Base-by-base conservation (phyloP, 179 eudicot species). In the Beta lomatogona region DNA sequence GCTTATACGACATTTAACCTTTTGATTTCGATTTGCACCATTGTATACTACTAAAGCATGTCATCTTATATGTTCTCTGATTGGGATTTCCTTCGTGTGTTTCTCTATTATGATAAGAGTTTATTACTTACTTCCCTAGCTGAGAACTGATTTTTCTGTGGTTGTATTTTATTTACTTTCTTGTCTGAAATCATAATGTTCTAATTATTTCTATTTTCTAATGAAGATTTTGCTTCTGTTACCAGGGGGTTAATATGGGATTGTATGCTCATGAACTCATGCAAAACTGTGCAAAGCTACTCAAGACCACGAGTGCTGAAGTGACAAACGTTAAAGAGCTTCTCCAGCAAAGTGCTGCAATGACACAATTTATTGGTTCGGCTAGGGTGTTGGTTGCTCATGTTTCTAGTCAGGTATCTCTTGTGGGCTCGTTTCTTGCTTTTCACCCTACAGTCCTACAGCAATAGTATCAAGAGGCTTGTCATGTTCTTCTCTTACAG, bases 321-420 rank as follows among this genome's bases (percentile, higher is more conserved):
- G 46, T 86, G 73, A 85, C 82, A 66, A 77, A 80, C 44, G 87
- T 91, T 11, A 80, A 77, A 84, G 91, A 90, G 71, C 86, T 90
- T 86, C 84, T 95, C 71, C 86, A 64, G 60, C 84, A 79, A 85
- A 83, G 93, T 86, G 92, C 89, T 82, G 84, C 81, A 60, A 82
- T 79, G 73, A 83, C 90, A 41, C 75, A 81, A 73, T 90, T 90
- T 82, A 87, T 89, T 76, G 98, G 98, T 80, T 86, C 89, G 54
- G 93, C 98, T 73, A 89, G 93, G 73, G 89, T 90, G 85, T 84
- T 93, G 84, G 81, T 93, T 86, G 97, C 92, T 86, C 86, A 91
- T 74, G 85, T 93, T 83, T 88, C 88, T 86, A 88, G 91, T 59
- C 86, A 87, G 97, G 97, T 93, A 83, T 73, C 59, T 74, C 79